These are phyloP conservation scores for Teunomyces gatunensis DNA, from an alignment of 805 yeast genomes.

Conservation along the genomic window DNA sequence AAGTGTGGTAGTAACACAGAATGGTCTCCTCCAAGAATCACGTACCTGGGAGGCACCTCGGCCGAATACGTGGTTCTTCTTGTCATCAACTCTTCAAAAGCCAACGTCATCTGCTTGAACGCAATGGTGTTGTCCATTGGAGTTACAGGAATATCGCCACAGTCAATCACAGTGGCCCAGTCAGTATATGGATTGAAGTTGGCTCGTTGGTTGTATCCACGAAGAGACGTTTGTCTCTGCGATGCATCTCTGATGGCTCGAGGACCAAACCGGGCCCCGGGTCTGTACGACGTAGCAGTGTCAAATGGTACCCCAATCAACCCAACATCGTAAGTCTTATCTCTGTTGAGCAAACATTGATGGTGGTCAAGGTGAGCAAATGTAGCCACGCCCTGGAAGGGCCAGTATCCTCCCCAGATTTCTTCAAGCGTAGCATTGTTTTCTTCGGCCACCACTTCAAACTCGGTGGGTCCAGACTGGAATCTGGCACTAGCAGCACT, in stretches of 20 bases:
- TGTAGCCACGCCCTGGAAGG: conserved; percentile 62
- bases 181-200: conserved; percentile 49
- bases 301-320: conserved; percentile 81
- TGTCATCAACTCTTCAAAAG: conserved; percentile 55
- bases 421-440: conserved; percentile 40
- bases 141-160: conserved; percentile 58
- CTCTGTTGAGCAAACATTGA: conserved; percentile 53
- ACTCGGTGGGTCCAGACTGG: neutral
- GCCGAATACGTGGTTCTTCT: conserved; percentile 24
- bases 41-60: conserved; percentile 52
- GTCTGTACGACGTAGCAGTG: conserved; percentile 73
- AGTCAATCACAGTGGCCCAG: conserved; percentile 52
- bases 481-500: neutral
- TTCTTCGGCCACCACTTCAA: neutral
- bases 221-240: conserved; percentile 62
- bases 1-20: conserved; percentile 71
- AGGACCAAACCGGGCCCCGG: conserved; percentile 87
- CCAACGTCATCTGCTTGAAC: conserved; percentile 52
- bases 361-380: conserved; percentile 72
- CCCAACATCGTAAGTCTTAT: conserved; percentile 60
- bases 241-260: conserved; percentile 65
- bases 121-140: conserved; percentile 59
- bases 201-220: conserved; percentile 72
- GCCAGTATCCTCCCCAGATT: conserved; percentile 76
- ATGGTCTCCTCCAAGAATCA: conserved; percentile 83